Base-by-base conservation (phyloP, 768 basidiomycete genomes). In the Pulveroboletus sp. region DNA sequence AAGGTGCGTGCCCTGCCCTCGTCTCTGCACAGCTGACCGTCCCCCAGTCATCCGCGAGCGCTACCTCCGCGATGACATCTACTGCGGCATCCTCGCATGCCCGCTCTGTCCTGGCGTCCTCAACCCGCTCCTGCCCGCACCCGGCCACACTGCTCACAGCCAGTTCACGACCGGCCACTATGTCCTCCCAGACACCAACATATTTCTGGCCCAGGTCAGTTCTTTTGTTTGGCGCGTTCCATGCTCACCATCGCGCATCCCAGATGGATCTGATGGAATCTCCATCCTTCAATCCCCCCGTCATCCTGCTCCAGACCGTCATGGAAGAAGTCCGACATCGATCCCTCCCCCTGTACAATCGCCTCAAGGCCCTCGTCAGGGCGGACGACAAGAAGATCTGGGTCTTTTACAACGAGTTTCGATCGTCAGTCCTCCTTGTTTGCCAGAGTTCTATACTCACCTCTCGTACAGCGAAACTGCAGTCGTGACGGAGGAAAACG, bases 221-320 rank as follows among this genome's bases (percentile, higher is more conserved):
- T 22, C 2, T 14, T 48, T 17, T 9, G 5, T 14, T 22, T 6
- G 10, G 11, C 14, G 8, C 14, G 32, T 39, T 32, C 34, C 13
- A 13, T 48, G 39, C 43, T 54, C 9, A 51, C 59, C 22, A 19
- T 43, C 6, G 5, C 22, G 16, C 44, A 20, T 19, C 48, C 13
- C 58, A 96, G 90, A 97, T 98, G 89, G 96, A 99, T 69, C 76
- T 98, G 45, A 74, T 98, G 32, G 89, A 93, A 65, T 89, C 88
- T 0, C 71, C 77, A 2, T 71, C 82, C 2, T 89, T 94, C 59
- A 77, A 71, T 0, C 74, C 86, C 1, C 92, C 94, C 0, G 82
- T 97, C 46, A 85, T 99, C 47, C 73, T 99, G 20, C 79, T 96
- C 2, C 95, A 98, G 69, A 99, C 95, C 0, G 94, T 97, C 2